phyloP scores from a whole-genome alignment of 768 basidiomycete genomes.

The Pleurotus cornucopiae region DNA sequence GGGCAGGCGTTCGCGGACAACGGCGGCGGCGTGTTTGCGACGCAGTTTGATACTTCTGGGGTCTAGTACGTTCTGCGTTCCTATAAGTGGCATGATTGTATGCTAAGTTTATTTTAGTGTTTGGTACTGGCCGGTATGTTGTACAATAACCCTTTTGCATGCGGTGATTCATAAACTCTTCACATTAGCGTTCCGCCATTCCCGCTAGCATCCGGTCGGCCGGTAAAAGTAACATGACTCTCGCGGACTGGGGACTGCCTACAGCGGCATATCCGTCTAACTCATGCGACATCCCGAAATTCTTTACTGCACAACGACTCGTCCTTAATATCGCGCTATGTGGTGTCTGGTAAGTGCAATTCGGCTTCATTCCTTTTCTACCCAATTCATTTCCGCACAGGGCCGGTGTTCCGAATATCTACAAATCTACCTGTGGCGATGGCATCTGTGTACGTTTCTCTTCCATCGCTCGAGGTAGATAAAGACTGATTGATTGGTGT shows the following conservation, averaged over 20 bases:
- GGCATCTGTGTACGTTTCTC: background rate
- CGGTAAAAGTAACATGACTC: slow-evolving; percentile 13
- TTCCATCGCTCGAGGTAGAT: background rate
- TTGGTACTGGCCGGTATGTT: slow-evolving; percentile 5
- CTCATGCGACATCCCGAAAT: slow-evolving; percentile 49
- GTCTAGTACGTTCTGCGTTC: slow-evolving; percentile 46
- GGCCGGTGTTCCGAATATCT: slow-evolving; percentile 39
- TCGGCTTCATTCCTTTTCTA: background rate
- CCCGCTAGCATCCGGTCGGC: background rate
- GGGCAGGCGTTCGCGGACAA: slow-evolving; percentile 61
- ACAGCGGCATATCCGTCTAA: slow-evolving; percentile 57
- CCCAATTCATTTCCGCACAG: slow-evolving; percentile 16
- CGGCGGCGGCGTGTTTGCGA: slow-evolving; percentile 73
- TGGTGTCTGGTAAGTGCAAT: slow-evolving; percentile 1
- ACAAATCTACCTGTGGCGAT: slow-evolving; percentile 31
- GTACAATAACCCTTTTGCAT: too few relatives aligned
- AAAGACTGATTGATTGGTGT: background rate
- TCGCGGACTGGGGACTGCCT: slow-evolving; percentile 54
- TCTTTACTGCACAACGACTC: slow-evolving; percentile 51
- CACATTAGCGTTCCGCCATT: slow-evolving; percentile 1
- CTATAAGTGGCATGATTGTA: background rate
- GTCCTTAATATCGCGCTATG: slow-evolving; percentile 7
- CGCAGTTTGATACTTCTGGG: slow-evolving; percentile 62
- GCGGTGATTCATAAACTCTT: too few relatives aligned
- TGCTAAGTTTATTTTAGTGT: slow-evolving; percentile 20